Percentiles rank a stretch among this genome's conserved stretches.
Evolutionary conservation across 164 flowering plant species (phyloP).

Genomic region (Sedum album): DNA sequence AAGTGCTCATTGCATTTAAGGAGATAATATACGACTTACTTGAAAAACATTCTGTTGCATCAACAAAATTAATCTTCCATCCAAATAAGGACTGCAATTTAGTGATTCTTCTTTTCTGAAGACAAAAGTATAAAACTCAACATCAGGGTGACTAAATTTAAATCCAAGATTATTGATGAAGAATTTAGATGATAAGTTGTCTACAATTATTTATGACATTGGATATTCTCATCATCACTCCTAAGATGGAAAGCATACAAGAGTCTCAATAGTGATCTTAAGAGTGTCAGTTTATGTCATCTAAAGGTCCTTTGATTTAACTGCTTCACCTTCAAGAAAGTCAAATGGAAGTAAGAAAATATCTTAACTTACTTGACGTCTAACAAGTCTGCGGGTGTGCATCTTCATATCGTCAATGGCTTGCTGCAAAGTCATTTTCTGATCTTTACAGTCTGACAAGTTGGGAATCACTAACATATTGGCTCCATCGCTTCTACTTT

Average conservation of each 20-base stretch:
- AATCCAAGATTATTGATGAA: not conserved
- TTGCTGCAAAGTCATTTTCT: conserved; percentile 35
- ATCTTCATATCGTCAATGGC: conserved; percentile 62
- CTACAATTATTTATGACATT: not conserved
- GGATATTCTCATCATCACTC: not conserved
- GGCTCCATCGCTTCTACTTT: conserved; percentile 17
- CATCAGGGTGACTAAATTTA: not conserved
- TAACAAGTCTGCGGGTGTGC: conserved; percentile 84
- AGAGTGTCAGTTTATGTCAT: not conserved
- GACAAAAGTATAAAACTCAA: not conserved
- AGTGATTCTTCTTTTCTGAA: conserved; percentile 72
- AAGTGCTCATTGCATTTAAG: not conserved
- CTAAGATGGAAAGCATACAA: not conserved
- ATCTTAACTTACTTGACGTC: conserved; percentile 60
- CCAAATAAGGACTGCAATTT: conserved; percentile 63
- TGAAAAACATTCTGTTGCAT: conserved; percentile 58
- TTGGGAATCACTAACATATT: conserved; percentile 24
- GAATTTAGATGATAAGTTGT: not conserved
- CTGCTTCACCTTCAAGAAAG: not conserved
- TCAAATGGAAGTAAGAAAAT: not conserved
- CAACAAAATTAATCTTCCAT: conserved; percentile 63
- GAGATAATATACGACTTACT: conserved; percentile 24
- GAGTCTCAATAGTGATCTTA: not conserved
- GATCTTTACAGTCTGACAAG: conserved; percentile 18
- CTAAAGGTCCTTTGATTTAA: not conserved